Evolutionary conservation across 345 rosid species (phyloP), one percentile per base, ranked within the genome.

Genomic region (Raphanus raphanistrum): DNA sequence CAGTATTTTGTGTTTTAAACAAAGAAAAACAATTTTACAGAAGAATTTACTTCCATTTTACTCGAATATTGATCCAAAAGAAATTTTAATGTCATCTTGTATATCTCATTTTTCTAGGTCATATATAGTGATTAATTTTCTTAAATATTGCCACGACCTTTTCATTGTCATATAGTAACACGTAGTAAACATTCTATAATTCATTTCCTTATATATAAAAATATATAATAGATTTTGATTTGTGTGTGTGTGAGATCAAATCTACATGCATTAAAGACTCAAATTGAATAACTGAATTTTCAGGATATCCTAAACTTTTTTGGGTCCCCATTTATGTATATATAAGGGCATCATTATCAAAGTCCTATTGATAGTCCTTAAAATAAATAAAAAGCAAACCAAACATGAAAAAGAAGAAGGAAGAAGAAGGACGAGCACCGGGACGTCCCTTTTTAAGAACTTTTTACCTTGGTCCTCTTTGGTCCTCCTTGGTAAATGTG

Each of bases 281-380:
- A 52, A 10, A 61, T 15, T 76, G 79, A 69, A 61, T 70, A 77
- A 63, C 59, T 77, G 66, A 77, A 10, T 70, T 38, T 76, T 5
- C 28, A 77, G 66, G 41, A 63, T 52, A 70, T 63, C 57, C 48
- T 26, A 16, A 70, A 68, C 35, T 17, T 33, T 69, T 13, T 35
- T 76, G 58, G 80, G 75, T 63, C 75, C 75, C 64, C 43, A 52
- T 57, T 21, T 31, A 6, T 77, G 50, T 77, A 15, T 77, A 65
- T 77, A 71, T 63, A 64, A 28, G 21, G 21, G 21, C 21, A 21
- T 21, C 21, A 21, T 21, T 21, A 21, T 21, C 21, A 21, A 21
- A 21, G 21, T 21, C 21, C 21, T 21, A 21, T 21, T 21, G 21
- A 21, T 21, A 21, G 21, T 21, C 21, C 21, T 21, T 21, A 21